Evolutionary conservation across 1,284 basidiomycete genomes (phyloP).

Genomic region (Naganishia sp.): DNA sequence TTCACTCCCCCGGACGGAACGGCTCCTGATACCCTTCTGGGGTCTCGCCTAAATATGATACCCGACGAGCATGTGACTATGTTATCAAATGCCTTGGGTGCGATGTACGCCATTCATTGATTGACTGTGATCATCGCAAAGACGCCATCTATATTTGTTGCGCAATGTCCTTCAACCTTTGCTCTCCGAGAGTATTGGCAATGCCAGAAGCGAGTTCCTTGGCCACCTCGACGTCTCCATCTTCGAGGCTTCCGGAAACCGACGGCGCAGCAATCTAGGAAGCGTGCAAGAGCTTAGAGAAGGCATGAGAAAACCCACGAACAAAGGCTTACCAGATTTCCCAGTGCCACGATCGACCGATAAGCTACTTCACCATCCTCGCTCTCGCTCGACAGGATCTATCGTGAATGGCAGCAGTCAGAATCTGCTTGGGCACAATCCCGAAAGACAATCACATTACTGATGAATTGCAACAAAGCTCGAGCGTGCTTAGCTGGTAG

Average conservation of each 20-base stretch:
- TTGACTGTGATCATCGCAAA: neutral
- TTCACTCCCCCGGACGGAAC: too few species aligned
- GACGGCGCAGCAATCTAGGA: conserved; percentile 46
- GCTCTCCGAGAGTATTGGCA: conserved; percentile 48
- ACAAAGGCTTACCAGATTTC: conserved; percentile 69
- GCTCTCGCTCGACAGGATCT: conserved; percentile 68
- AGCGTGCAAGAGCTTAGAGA: neutral
- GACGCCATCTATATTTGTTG: conserved; percentile 8
- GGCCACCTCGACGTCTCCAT: conserved; percentile 45
- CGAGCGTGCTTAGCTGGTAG: conserved; percentile 41
- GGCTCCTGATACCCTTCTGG: too few species aligned
- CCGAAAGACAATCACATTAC: conserved; percentile 33
- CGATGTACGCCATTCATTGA: neutral
- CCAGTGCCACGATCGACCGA: conserved; percentile 79
- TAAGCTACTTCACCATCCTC: conserved; percentile 82
- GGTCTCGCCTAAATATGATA: too few species aligned
- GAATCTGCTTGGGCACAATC: conserved; percentile 16
- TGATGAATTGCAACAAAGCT: conserved; percentile 39
- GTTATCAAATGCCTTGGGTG: neutral
- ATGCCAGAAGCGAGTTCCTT: conserved; percentile 41
- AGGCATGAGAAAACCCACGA: neutral
- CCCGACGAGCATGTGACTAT: neutral
- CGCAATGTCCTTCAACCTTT: conserved; percentile 50
- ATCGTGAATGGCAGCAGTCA: conserved; percentile 12
- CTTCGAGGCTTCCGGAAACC: conserved; percentile 44